Conservation (phyloP, 2,329 filamentous ascomycete species). For the Penicillium sclerotiorum region DNA sequence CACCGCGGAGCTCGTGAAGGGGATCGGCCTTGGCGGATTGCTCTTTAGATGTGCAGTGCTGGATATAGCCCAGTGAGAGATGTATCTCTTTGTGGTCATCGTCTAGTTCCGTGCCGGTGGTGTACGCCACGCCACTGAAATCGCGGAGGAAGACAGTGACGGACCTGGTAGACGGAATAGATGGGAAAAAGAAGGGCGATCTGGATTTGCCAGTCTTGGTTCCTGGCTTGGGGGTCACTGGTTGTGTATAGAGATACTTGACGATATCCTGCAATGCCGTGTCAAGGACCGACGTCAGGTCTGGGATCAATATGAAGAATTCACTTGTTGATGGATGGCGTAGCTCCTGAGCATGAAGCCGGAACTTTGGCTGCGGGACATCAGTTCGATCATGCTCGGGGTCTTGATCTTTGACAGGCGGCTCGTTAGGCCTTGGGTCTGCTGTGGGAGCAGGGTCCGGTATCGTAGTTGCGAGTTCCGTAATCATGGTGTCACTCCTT, state of each 20-base stretch:
- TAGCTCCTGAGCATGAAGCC: slow-evolving; percentile 38
- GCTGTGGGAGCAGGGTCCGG: slow-evolving; percentile 18
- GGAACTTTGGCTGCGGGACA: slow-evolving; percentile 37
- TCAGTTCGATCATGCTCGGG: slow-evolving; percentile 5
- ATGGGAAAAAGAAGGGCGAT: slow-evolving; percentile 31
- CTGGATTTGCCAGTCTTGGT: slow-evolving; percentile 2
- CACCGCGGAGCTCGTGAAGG: slow-evolving; percentile 71
- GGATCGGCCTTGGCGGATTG: slow-evolving; percentile 29
- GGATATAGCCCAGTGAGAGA: slow-evolving; percentile 76
- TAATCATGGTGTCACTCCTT: slow-evolving; percentile 5
- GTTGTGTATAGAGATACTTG: slow-evolving; percentile 65
- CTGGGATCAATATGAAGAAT: slow-evolving; percentile 70
- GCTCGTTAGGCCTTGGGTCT: slow-evolving; percentile 14
- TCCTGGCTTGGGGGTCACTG: slow-evolving; percentile 4
- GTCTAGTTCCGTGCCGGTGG: slow-evolving; percentile 77
- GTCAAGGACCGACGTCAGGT: slow-evolving; percentile 61
- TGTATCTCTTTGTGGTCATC: slow-evolving; percentile 91
- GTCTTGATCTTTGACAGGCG: neutral
- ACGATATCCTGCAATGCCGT: slow-evolving; percentile 70
- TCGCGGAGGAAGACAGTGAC: slow-evolving; percentile 79
- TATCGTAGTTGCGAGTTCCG: slow-evolving; percentile 17
- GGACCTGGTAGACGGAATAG: slow-evolving; percentile 70
- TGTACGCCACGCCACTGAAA: slow-evolving; percentile 88
- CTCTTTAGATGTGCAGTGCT: slow-evolving; percentile 18
- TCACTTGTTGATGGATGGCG: slow-evolving; percentile 41